Percentiles rank a stretch among this genome's conserved stretches.
phyloP scores from a whole-genome alignment of 495 filamentous ascomycete species.

The Penicillium taxi region DNA sequence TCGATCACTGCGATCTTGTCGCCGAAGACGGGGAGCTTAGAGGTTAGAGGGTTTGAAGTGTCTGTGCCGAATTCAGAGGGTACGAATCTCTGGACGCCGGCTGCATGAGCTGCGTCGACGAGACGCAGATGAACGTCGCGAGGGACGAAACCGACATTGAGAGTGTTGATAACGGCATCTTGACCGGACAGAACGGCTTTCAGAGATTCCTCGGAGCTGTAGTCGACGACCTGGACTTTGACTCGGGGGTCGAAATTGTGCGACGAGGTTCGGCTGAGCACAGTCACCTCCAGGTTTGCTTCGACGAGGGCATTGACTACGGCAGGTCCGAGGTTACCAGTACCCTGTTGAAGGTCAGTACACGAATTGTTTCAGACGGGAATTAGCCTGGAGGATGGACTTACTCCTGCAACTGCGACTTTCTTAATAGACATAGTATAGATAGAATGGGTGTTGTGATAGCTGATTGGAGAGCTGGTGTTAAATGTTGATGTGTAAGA shows the following conservation, averaged over 20 bases:
- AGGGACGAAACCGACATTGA: constrained; percentile 28
- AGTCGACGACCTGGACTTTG: constrained; percentile 44
- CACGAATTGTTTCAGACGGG: not conserved
- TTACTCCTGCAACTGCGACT: constrained; percentile 8
- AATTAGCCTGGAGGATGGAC: not conserved
- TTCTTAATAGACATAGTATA: constrained; percentile 6
- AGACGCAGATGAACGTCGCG: constrained; percentile 33
- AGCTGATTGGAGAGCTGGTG: no score
- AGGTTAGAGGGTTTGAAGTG: constrained; percentile 30
- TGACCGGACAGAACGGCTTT: constrained; percentile 29
- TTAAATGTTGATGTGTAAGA: no score
- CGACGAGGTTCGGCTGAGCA: constrained; percentile 43
- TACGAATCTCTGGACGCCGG: constrained; percentile 54
- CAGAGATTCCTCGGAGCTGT: constrained; percentile 45
- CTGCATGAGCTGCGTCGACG: constrained; percentile 53
- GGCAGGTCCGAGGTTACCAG: constrained; percentile 52
- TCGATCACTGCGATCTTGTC: constrained; percentile 44
- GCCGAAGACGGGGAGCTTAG: constrained; percentile 33
- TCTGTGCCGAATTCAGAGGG: constrained; percentile 58
- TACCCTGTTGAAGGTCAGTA: no score
- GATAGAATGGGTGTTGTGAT: no score
- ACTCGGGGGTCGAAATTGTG: constrained; percentile 33
- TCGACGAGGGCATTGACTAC: constrained; percentile 47
- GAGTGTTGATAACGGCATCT: constrained; percentile 26
- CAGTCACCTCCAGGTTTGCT: constrained; percentile 51